These are phyloP conservation scores for Cardamine chenopodiifolia DNA, from an alignment of 345 rosid genomes.

Conservation along the genomic window DNA sequence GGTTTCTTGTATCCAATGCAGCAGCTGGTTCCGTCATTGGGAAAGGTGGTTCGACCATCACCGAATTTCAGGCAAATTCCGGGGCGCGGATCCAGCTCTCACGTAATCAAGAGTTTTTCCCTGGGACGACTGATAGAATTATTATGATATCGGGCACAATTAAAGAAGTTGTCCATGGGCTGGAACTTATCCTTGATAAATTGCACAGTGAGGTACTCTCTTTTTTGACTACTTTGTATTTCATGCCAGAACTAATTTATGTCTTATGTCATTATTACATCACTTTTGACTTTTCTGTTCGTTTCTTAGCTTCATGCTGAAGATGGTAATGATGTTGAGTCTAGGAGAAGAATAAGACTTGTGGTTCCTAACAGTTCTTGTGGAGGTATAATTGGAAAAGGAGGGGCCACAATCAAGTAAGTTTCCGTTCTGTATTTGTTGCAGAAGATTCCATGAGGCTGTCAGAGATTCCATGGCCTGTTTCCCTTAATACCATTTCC, in stretches of 20 bases:
- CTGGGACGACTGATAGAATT: conserved; percentile 93
- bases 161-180: conserved; percentile 77
- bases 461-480: conserved; percentile 4
- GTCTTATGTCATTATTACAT: conserved; percentile 24
- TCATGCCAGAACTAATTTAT: not conserved
- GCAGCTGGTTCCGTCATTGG: conserved; percentile 99
- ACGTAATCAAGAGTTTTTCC: conserved; percentile 90
- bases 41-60: conserved; percentile 96
- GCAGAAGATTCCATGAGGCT: not conserved
- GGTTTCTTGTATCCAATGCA: conserved; percentile 96
- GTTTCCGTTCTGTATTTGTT: conserved; percentile 23
- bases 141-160: conserved; percentile 79
- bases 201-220: conserved; percentile 80
- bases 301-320: conserved; percentile 67
- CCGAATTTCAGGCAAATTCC: conserved; percentile 91
- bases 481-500: not conserved
- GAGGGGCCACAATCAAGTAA: conserved; percentile 96
- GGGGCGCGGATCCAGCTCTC: conserved; percentile 97
- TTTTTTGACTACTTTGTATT: conserved; percentile 12
- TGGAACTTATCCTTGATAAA: conserved; percentile 85
- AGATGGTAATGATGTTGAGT: conserved; percentile 77
- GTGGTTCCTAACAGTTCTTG: conserved; percentile 95
- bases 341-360: conserved; percentile 83
- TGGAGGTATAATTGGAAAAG: conserved; percentile 99
- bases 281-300: conserved; percentile 23